A percentile compares a stretch with the other conserved stretches of the same genome.
Conservation (phyloP, 2,329 filamentous ascomycete genomes). For the Cordyceps cicadae region DNA sequence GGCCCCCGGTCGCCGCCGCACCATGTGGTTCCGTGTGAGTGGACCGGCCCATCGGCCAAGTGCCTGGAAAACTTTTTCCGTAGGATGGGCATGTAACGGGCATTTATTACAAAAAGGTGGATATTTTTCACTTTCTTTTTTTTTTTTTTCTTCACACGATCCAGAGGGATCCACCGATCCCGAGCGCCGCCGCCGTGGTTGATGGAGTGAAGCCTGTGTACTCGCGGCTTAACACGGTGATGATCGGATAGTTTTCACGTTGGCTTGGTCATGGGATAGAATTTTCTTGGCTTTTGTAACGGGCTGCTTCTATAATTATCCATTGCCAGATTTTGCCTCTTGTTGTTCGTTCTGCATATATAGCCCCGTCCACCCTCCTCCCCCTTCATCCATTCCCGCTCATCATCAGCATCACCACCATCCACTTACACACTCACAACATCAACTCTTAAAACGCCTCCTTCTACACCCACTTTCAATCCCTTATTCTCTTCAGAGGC, state of each 20-base stretch:
- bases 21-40: neutral
- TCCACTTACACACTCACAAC: constrained; percentile 5
- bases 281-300: neutral
- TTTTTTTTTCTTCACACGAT: neutral
- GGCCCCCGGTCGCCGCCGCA: no score
- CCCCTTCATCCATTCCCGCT: neutral
- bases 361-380: neutral
- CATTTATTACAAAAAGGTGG: neutral
- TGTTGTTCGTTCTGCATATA: constrained; percentile 7
- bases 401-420: constrained; percentile 5
- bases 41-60: constrained; percentile 3
- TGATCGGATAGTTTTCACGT: neutral
- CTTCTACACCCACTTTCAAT: no score
- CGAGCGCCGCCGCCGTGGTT: neutral
- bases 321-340: neutral
- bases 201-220: neutral
- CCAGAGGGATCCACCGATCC: neutral
- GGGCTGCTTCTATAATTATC: neutral
- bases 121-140: neutral
- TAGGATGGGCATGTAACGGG: neutral
- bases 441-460: neutral
- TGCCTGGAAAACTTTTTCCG: neutral
- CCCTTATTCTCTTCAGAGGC: no score
- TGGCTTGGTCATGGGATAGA: neutral
- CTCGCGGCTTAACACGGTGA: constrained; percentile 10